Conservation (phyloP, 2,329 filamentous ascomycete genomes). For the Dryadomyces quercus-mongolicae region DNA sequence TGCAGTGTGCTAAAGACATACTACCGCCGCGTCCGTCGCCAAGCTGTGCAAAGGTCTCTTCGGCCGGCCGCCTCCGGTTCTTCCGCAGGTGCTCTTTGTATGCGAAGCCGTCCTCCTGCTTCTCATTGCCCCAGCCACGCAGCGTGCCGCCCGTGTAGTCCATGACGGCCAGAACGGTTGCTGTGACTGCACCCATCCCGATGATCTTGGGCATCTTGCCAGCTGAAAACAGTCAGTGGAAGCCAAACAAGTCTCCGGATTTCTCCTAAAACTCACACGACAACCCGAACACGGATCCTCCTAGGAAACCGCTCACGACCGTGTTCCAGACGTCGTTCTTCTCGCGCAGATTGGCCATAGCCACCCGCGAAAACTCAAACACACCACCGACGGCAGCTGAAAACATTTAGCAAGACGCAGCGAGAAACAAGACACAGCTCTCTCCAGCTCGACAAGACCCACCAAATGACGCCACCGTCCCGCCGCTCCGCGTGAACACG, state of each 20-base stretch:
- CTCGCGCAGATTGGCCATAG: conserved; percentile 73
- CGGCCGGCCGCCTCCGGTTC: conserved; percentile 60
- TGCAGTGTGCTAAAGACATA: background rate
- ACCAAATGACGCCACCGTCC: conserved; percentile 60
- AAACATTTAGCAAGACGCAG: conserved; percentile 6
- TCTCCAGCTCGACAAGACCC: conserved; percentile 10
- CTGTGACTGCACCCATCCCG: conserved; percentile 49
- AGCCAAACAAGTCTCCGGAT: background rate
- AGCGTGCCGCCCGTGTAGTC: conserved; percentile 56
- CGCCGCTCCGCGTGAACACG: conserved; percentile 67
- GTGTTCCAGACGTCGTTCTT: conserved; percentile 71
- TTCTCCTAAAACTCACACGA: conserved; percentile 41
- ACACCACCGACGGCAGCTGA: conserved; percentile 60
- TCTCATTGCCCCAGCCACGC: conserved; percentile 29
- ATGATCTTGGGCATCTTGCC: conserved; percentile 58
- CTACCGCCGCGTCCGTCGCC: conserved; percentile 71
- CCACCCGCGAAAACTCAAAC: conserved; percentile 66
- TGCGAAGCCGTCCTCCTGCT: conserved; percentile 57
- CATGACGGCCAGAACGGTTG: conserved; percentile 48
- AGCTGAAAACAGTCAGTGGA: conserved; percentile 24
- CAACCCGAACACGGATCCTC: conserved; percentile 61
- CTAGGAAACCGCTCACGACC: conserved; percentile 63
- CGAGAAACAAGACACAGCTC: background rate
- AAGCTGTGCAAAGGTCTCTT: conserved; percentile 69
- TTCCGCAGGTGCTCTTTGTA: conserved; percentile 63